These are phyloP conservation scores for Hypholoma sublateritium DNA, from an alignment of 768 basidiomycete genomes.

Conservation along the genomic window DNA sequence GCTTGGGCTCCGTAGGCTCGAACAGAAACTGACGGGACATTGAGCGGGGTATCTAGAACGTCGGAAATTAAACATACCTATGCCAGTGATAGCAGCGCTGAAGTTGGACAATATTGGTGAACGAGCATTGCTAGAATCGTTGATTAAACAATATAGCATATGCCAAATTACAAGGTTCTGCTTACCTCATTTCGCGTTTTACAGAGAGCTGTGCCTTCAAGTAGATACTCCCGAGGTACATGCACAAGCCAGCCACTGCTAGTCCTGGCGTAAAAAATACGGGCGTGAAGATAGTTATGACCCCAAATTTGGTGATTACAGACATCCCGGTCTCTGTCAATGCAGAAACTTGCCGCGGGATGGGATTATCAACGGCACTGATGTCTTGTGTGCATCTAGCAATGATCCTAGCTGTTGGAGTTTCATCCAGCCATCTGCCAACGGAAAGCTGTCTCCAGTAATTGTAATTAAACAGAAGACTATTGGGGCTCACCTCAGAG, in stretches of 20 bases:
- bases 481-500: conserved; percentile 10
- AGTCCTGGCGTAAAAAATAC: conserved; percentile 42
- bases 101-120: conserved; percentile 17
- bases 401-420: conserved; percentile 14
- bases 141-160: background rate
- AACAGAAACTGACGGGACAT: conserved; percentile 39
- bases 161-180: background rate
- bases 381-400: conserved; percentile 26
- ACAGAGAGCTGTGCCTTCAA: conserved; percentile 43
- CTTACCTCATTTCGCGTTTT: conserved; percentile 36
- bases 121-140: conserved; percentile 11
- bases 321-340: conserved; percentile 27
- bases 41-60: background rate
- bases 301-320: conserved; percentile 39
- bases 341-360: conserved; percentile 27
- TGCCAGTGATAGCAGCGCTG: conserved; percentile 46
- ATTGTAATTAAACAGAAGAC: conserved; percentile 3
- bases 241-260: conserved; percentile 38
- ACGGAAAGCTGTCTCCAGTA: background rate
- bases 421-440: conserved; percentile 30
- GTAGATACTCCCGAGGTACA: conserved; percentile 40
- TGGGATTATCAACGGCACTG: conserved; percentile 43
- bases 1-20: conserved; percentile 63
- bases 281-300: conserved; percentile 41
- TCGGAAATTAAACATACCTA: conserved; percentile 30